These are phyloP conservation scores for Hypholoma fasciculare DNA, from an alignment of 768 basidiomycete species.

Conservation along the genomic window DNA sequence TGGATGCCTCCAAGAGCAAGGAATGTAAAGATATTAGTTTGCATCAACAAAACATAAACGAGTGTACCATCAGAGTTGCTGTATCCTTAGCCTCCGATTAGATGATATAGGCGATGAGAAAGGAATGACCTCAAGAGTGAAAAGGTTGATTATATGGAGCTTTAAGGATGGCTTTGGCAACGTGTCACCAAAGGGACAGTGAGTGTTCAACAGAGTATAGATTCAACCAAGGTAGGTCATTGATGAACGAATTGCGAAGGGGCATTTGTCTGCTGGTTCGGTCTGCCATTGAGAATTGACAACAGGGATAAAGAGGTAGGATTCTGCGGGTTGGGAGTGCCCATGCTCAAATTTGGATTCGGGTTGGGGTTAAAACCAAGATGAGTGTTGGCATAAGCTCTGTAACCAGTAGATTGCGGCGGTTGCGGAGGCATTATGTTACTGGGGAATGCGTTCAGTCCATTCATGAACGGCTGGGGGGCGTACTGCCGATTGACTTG, in stretches of 20 bases:
- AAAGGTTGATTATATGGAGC: neutral
- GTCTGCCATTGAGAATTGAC: conserved; percentile 29
- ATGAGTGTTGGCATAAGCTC: conserved; percentile 14
- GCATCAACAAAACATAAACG: neutral
- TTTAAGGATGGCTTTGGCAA: neutral
- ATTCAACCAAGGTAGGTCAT: conserved; percentile 2
- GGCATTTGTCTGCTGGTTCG: conserved; percentile 6
- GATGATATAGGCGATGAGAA: conserved; percentile 1
- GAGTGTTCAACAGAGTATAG: neutral
- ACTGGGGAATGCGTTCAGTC: conserved; percentile 4
- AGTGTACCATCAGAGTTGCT: neutral
- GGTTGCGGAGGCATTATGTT: conserved; percentile 6
- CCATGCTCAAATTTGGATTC: conserved; percentile 7
- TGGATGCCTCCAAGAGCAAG: conserved; percentile 13
- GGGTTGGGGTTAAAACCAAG: conserved; percentile 6
- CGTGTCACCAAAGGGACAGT: neutral
- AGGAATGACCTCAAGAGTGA: neutral
- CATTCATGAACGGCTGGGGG: conserved; percentile 5
- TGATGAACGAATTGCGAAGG: conserved; percentile 8
- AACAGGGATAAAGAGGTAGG: conserved; percentile 22
- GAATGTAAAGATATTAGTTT: neutral
- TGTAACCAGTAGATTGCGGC: conserved; percentile 5
- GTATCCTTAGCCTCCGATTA: neutral
- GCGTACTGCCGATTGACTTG: conserved; percentile 9
- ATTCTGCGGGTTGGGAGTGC: conserved; percentile 11